Base-by-base conservation (phyloP, 164 flowering plant species). In the Berberis vulgaris region DNA sequence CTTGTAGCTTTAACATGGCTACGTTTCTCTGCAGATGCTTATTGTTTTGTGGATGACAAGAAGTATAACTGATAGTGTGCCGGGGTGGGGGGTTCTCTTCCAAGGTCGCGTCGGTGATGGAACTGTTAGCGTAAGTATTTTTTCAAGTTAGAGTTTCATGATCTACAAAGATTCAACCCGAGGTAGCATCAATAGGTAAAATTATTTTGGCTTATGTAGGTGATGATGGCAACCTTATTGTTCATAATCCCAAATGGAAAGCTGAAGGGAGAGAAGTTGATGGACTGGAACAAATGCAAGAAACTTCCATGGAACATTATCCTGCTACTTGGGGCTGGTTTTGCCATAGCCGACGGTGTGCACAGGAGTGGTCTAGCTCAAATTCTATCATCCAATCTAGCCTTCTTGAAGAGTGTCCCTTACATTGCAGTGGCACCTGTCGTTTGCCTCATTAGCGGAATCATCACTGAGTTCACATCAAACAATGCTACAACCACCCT, bases 261-360 rank as follows among this genome's bases (percentile, higher is more conserved):
- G 68, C 70, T 73, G 9, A 67, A 78, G 49, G 88, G 91, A 5
- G 96, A 86, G 79, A 88, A 86, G 66, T 64, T 89, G 57, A 92
- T 92, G 98, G 98, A 92, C 73, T 92, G 98, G 98, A 84, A 78
- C 84, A 86, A 92, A 66, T 92, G 98, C 91, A 89, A 88, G 86
- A 92, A 83, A 70, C 76, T 92, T 1, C 97, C 93, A 43, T 92
- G 96, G 98, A 77, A 65, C 81, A 82, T 89, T 38, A 70, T 93
- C 7, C 69, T 89, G 42, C 74, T 93, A 2, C 78, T 89, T 3
- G 98, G 98, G 1, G 98, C 98, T 1, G 98, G 98, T 5, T 87
- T 92, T 6, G 98, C 98, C 73, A 85, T 92, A 4, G 96, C 96
- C 0, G 87, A 88, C 0, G 96, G 96, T 3, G 94, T 93, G 26